Evolutionary conservation across 1,139 yeast species (phyloP), one percentile per base, ranked within the genome.

Genomic region (Yamadazyma aaseri): DNA sequence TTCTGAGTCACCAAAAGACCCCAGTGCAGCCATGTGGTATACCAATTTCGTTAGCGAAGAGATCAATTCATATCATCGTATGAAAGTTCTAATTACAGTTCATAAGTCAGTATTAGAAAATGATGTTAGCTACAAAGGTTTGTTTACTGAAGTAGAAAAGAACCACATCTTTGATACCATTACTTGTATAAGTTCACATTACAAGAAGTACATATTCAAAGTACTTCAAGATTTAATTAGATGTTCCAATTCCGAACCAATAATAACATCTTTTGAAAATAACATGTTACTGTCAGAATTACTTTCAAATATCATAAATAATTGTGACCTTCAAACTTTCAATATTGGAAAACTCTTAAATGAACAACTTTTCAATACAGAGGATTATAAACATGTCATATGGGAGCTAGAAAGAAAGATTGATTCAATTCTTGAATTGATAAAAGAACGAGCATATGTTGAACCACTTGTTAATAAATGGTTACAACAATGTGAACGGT

Each of bases 271-370:
- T n/a, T n/a, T n/a, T n/a, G n/a, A n/a, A n/a, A n/a, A n/a, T n/a
- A n/a, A n/a, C n/a, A n/a, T n/a, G n/a, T n/a, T n/a, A n/a, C n/a
- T n/a, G n/a, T 34, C 12, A 27, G 21, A 8, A 17, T 6, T 4
- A 16, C 30, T 6, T 14, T 29, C 12, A 23, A n/a, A n/a, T 20
- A 8, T n/a, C 37, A 34, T 9, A 44, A 40, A 20, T 31, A 44
- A 45, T 24, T 42, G 48, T 33, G 40, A 44, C 20, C 14, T 51
- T 6, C 41, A 43, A 11, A 39, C 34, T 13, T 33, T 54, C 16
- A 47, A 51, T 29, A 17, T 58, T 13, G 61, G 56, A 2, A 22
- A 31, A 9, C 27, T 48, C 5, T 22, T 51, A 16, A 44, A 45
- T 20, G 28, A 28, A 6, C 18, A 25, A 4, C 28, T 50, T 15